Base-by-base conservation (phyloP, 2,329 filamentous ascomycete genomes). In the Talaromyces sp. region DNA sequence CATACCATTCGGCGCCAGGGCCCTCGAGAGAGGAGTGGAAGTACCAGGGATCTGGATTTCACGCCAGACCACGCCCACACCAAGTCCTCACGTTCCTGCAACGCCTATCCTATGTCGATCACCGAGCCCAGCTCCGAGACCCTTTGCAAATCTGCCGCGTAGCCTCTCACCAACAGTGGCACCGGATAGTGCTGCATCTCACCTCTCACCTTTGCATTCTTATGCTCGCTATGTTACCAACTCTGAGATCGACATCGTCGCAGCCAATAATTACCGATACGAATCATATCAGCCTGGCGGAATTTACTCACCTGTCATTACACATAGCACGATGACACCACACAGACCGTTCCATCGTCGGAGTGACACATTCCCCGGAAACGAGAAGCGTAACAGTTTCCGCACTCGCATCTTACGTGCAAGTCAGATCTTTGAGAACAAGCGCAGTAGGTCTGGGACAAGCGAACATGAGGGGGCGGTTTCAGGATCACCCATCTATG, bases 21-120 rank as follows among this genome's bases (percentile, higher is more conserved):
- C 92, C 6, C 84, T 97, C 42, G 87, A 96, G 69, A 88, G 84
- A 61, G 91, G 91, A 5, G 79, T 95, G 39, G 84, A 93, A 67
- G 84, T 96, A 7, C 90, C 96, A 58, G 92, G 91, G 3, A 91
- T 97, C 46, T 91, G 88, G 86, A 84, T 89, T 45, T 86, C 85
- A 20, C 76, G 77, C 47, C 77, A 78, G 22, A 73, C 66, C 47
- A 71, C 69, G 49, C 72, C 69, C 11, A 49, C 52, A 4, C 63
- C 60, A 22, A 70, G 61, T 46, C 63, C 64, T 9, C 37, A 50
- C 24, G 54, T 57, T 10, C 49, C 58, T 1, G 63, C 51, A 16
- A 68, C 65, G n/a, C 59, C 69, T 7, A 57, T 49, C 19, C 55
- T 37, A 42, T 63, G 57, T 16, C 57, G 51, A 32, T 47, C 65